A percentile compares a stretch with the other conserved stretches of the same genome.
These are phyloP conservation scores for Pseudocercospora ulei DNA, from an alignment of 2,329 filamentous ascomycete genomes.

Conservation along the genomic window DNA sequence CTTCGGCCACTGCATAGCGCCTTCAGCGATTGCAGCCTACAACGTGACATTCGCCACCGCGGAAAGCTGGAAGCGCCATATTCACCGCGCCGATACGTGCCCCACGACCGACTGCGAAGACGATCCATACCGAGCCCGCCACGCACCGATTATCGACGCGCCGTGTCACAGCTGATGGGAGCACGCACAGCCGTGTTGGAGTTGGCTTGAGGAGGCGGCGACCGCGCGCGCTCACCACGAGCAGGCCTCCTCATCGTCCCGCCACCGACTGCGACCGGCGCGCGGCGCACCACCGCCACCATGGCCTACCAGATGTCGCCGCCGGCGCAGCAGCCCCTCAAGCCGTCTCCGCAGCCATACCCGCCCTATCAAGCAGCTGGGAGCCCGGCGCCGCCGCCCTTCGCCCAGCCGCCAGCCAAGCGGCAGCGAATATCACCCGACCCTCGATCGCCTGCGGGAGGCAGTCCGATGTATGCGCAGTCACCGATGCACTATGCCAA, in stretches of 20 bases:
- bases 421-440: constrained; percentile 62
- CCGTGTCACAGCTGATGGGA: constrained; percentile 18
- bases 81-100: constrained; percentile 4
- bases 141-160: constrained; percentile 2
- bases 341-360: constrained; percentile 23
- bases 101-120: constrained; percentile 1
- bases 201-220: constrained; percentile 20
- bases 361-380: constrained; percentile 45
- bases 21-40: constrained; percentile 5
- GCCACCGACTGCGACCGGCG: constrained; percentile 9
- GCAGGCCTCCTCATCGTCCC: constrained; percentile 10
- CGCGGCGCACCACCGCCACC: constrained; percentile 6
- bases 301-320: constrained; percentile 32
- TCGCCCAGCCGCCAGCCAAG: constrained; percentile 61
- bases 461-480: constrained; percentile 34
- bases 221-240: constrained; percentile 16
- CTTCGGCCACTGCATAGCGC: constrained; percentile 7
- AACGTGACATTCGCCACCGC: constrained; percentile 5
- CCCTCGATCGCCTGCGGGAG: constrained; percentile 54
- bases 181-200: constrained; percentile 9
- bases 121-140: constrained; percentile 6
- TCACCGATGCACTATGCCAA: constrained; percentile 30
- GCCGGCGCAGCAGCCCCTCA: constrained; percentile 25
- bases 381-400: constrained; percentile 25
- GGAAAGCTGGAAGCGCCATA: constrained; percentile 8